Percentiles rank a stretch among this genome's conserved stretches.
Conservation (phyloP, 192 early-diverging fungal species). For the Glomus cerebriforme region DNA sequence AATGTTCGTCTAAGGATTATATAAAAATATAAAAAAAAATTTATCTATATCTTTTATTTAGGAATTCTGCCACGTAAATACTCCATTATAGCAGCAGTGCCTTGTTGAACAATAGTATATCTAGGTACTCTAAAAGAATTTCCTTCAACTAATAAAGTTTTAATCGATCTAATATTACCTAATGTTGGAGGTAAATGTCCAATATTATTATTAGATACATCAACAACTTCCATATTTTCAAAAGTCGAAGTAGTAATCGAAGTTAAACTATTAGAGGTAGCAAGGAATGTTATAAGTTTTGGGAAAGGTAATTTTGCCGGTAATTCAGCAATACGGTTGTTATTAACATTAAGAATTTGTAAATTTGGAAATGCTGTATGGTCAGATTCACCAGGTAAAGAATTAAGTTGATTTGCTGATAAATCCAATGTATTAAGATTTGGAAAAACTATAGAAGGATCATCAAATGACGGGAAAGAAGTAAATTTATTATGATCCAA, state of each 20-base stretch:
- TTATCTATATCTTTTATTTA: not conserved
- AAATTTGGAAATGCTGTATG: slow-evolving; percentile 47
- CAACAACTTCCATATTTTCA: slow-evolving; percentile 43
- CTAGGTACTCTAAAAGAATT: slow-evolving; percentile 60
- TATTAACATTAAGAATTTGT: slow-evolving; percentile 42
- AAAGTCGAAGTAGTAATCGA: slow-evolving; percentile 47
- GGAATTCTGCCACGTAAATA: slow-evolving; percentile 54
- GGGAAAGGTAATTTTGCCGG: slow-evolving; percentile 51
- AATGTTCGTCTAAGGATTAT: too few relatives aligned
- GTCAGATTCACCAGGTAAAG: slow-evolving; percentile 30
- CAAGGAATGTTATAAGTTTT: slow-evolving; percentile 39
- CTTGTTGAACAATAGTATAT: slow-evolving; percentile 50
- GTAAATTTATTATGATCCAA: slow-evolving; percentile 55
- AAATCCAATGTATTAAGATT: slow-evolving; percentile 45
- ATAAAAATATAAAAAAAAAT: too few relatives aligned
- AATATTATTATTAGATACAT: slow-evolving; percentile 61
- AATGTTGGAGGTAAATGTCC: slow-evolving; percentile 51
- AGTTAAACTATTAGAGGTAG: slow-evolving; percentile 47
- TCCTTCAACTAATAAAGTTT: slow-evolving; percentile 49
- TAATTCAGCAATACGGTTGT: slow-evolving; percentile 41
- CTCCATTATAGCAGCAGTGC: slow-evolving; percentile 57
- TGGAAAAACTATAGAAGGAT: slow-evolving; percentile 38
- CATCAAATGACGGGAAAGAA: slow-evolving; percentile 41
- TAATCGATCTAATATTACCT: slow-evolving; percentile 48
- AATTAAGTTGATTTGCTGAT: slow-evolving; percentile 48